Conservation (phyloP, 148 eudicot genomes). For the Vaccinium macrocarpon region DNA sequence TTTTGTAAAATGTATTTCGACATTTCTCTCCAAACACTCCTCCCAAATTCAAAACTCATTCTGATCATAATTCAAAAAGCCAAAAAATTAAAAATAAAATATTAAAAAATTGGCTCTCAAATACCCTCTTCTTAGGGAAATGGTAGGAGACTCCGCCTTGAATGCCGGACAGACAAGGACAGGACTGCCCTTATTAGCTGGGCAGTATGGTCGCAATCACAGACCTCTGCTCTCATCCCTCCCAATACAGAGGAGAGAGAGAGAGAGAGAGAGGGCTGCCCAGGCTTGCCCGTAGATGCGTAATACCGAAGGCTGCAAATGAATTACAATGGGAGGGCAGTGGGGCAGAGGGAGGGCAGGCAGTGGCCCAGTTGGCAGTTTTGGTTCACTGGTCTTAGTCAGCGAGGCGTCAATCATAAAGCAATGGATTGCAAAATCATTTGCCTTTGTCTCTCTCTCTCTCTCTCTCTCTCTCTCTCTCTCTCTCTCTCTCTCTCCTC, state of each 20-base stretch:
- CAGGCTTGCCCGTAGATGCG: neutral
- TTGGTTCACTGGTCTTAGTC: conserved; percentile 21
- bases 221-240: conserved; percentile 23
- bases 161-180: conserved; percentile 64
- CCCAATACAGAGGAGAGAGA: neutral
- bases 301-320: conserved; percentile 25
- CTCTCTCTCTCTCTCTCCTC: conserved; percentile 14
- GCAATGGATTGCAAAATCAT: conserved; percentile 87
- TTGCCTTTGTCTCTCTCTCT: conserved; percentile 26
- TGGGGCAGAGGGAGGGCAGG: neutral
- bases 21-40: no score
- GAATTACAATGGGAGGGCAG: conserved; percentile 15
- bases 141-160: conserved; percentile 38
- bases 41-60: no score
- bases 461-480: neutral
- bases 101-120: no score
- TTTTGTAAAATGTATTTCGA: no score
- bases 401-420: conserved; percentile 72
- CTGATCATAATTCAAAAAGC: no score
- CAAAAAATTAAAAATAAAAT: no score
- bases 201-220: conserved; percentile 46
- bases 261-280: neutral
- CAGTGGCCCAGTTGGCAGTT: neutral
- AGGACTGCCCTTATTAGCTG: conserved; percentile 34
- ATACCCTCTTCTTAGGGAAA: neutral